Conservation (phyloP, 2,329 filamentous ascomycete species). For the Epichloe gansuensis region DNA sequence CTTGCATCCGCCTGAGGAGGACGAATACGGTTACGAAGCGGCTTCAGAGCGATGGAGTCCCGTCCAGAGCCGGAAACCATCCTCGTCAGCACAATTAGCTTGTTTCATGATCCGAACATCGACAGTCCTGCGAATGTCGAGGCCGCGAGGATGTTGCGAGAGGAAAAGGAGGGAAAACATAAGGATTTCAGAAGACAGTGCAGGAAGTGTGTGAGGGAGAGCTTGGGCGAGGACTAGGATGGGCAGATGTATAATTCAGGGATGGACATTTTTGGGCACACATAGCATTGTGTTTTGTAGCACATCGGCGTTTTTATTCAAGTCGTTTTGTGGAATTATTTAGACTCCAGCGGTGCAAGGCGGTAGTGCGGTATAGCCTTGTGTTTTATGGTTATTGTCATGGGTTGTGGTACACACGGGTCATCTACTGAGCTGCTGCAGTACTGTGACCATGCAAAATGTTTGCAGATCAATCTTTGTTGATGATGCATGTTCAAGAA, state of each 20-base stretch:
- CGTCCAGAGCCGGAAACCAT: slow-evolving; percentile 92
- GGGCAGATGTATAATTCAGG: not conserved
- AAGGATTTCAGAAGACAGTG: slow-evolving; percentile 71
- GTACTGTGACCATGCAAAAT: not conserved
- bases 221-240: slow-evolving; percentile 57
- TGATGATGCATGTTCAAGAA: not conserved
- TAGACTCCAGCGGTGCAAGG: not conserved
- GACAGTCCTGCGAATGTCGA: slow-evolving; percentile 94
- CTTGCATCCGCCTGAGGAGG: slow-evolving; percentile 87
- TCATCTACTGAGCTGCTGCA: not conserved
- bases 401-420: not conserved
- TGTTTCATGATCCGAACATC: slow-evolving; percentile 86
- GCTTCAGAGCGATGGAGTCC: slow-evolving; percentile 88
- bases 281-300: not conserved
- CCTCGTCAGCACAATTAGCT: slow-evolving; percentile 78
- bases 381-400: not conserved
- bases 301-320: not conserved
- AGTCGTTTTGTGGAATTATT: not conserved
- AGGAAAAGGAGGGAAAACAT: slow-evolving; percentile 49
- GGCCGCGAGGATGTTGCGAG: slow-evolving; percentile 77
- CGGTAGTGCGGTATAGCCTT: not conserved
- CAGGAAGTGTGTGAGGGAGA: slow-evolving; percentile 68
- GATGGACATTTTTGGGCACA: not conserved
- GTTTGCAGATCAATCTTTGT: not conserved
- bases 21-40: slow-evolving; percentile 85